Evolutionary conservation across 139 green algal species (phyloP), one percentile per base, ranked within the genome.

Genomic region (Volvox reticuliferus): DNA sequence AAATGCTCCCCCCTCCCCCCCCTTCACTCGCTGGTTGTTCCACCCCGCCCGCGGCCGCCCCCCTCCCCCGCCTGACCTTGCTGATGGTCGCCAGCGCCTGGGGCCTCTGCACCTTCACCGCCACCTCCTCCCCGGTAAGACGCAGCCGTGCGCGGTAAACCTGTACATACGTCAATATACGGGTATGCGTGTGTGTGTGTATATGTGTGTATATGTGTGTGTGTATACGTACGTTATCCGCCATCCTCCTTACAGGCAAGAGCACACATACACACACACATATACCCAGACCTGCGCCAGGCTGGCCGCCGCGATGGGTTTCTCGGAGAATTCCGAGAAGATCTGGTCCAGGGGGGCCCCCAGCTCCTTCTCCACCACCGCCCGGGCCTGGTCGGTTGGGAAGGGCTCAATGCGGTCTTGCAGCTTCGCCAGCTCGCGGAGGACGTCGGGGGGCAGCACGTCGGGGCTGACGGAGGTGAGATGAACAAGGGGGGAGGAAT

Each of bases 81-180:
- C 89, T 96, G 71, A 99, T 98, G 82, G 94, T 98, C 73, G 92
- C 93, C 68, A 99, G 94, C 20, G 98, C 97, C 0, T 89, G 92
- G 28, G 98, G 98, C 22, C 98, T 94, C 95, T 99, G 98, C 88
- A 99, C 98, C 93, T 99, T 99, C 36, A 99, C 97, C 5, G 98
- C 98, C 28, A 99, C 98, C 69, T 96, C 91, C 91, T 99, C 91
- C 0, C 96, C 98, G 0, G 93, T 99, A 28, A 83, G 88, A 0
- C 91, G 82, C 84, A 99, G 76, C 12, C 91, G 91, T 0, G 97
- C 98, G 26, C 94, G 93, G 94, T 99, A 99, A 63, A 99, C 98
- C 94, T 98, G 96, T 33, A 21, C 44, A 55, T 55, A 55, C 44
- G 44, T 9, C 44, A 55, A 55, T 55, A 55, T 55, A 9, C 5